Evolutionary conservation across 2,329 filamentous ascomycete species (phyloP).

Genomic region (Fusarium sp.): DNA sequence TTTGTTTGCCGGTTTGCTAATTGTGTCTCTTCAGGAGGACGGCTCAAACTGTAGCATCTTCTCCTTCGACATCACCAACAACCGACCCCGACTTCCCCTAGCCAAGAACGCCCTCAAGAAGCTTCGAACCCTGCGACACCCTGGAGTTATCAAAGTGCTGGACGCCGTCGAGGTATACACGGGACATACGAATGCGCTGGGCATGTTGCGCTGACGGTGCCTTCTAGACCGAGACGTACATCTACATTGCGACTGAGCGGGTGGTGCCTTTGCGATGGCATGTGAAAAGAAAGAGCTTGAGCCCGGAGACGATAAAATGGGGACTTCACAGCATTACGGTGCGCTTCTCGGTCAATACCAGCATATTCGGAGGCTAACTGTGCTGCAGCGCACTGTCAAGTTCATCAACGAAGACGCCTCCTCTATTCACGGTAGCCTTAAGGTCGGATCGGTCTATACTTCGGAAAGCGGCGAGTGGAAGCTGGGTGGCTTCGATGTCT

Average conservation of each 20-base stretch:
- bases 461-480: constrained; percentile 99
- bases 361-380: constrained; percentile 32
- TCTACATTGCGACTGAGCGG: constrained; percentile 96
- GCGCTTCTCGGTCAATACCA: constrained; percentile 41
- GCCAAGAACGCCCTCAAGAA: constrained; percentile 96
- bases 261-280: constrained; percentile 90
- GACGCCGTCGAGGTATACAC: constrained; percentile 88
- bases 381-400: constrained; percentile 82
- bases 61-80: constrained; percentile 88
- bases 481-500: constrained; percentile 89
- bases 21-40: constrained; percentile 75
- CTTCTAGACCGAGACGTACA: constrained; percentile 85
- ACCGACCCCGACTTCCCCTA: constrained; percentile 84
- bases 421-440: constrained; percentile 89
- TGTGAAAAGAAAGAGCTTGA: constrained; percentile 86
- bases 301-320: constrained; percentile 96
- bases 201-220: constrained; percentile 37
- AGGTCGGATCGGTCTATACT: constrained; percentile 88
- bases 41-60: constrained; percentile 96
- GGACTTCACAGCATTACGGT: constrained; percentile 88
- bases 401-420: constrained; percentile 96
- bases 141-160: constrained; percentile 92
- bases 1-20: background rate
- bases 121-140: constrained; percentile 90
- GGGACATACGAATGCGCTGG: constrained; percentile 2